phyloP scores from a whole-genome alignment of 768 basidiomycete species.

The Suillus placidus region DNA sequence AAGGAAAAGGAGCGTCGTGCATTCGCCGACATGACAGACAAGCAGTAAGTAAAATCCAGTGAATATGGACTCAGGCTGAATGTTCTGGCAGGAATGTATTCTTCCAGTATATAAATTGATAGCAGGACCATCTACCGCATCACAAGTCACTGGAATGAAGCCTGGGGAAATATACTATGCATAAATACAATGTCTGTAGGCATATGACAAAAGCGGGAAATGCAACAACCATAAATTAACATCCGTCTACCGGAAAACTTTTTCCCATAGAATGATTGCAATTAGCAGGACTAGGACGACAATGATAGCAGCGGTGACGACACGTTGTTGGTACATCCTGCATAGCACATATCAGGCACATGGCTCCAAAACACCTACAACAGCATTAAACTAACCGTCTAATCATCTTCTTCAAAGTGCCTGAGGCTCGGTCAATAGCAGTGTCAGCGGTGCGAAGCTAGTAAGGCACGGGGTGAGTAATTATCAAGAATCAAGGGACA shows the following conservation, averaged over 20 bases:
- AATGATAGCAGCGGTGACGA: conserved; percentile 86
- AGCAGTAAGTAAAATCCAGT: conserved; percentile 19
- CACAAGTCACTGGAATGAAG: conserved; percentile 7
- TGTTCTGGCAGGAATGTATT: conserved; percentile 31
- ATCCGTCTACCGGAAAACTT: conserved; percentile 50
- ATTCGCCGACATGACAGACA: conserved; percentile 34
- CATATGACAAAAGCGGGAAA: conserved; percentile 18
- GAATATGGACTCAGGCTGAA: background rate
- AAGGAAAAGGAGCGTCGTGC: conserved; percentile 28
- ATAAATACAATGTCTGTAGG: conserved; percentile 31
- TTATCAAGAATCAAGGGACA: background rate
- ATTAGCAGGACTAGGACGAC: conserved; percentile 84
- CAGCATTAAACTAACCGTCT: conserved; percentile 63
- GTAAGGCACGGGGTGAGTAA: background rate
- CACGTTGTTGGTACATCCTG: conserved; percentile 97
- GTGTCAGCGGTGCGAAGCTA: conserved; percentile 86
- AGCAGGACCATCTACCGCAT: conserved; percentile 22
- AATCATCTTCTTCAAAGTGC: conserved; percentile 95
- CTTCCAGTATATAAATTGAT: conserved; percentile 31
- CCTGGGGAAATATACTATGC: conserved; percentile 19
- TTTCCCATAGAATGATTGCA: conserved; percentile 77
- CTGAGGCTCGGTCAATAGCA: conserved; percentile 88
- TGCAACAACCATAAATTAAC: conserved; percentile 19
- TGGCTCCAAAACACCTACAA: conserved; percentile 12
- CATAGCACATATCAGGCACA: conserved; percentile 33